Percentiles rank a stretch among this genome's conserved stretches.
Evolutionary conservation across 1,284 basidiomycete genomes (phyloP).

Genomic region (Ganoderma multipileum): DNA sequence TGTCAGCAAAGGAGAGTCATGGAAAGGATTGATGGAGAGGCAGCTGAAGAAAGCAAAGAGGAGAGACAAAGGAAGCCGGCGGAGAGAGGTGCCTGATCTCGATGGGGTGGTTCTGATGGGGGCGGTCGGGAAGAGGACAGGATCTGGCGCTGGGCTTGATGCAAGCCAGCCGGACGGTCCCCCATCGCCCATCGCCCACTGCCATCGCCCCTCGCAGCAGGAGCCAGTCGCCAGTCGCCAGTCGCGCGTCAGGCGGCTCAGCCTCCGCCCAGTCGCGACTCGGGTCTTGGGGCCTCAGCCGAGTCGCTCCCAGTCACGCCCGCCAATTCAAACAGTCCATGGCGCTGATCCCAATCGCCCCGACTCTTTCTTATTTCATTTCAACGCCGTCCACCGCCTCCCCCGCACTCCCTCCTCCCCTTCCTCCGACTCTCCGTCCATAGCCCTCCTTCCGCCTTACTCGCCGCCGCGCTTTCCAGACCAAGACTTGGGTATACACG

Average conservation of each 20-base stretch:
- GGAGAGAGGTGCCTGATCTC: slow-evolving; percentile 19
- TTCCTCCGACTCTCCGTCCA: slow-evolving; percentile 1
- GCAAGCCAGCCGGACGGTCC: background rate
- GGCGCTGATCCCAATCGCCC: slow-evolving; percentile 17
- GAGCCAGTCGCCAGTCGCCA: background rate
- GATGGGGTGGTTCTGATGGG: slow-evolving; percentile 11
- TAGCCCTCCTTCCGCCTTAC: background rate
- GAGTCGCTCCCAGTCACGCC: background rate
- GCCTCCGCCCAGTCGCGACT: background rate
- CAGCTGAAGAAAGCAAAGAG: background rate
- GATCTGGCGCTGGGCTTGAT: background rate
- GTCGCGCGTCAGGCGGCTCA: background rate
- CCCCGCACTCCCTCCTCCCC: slow-evolving; percentile 11
- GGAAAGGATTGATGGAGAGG: background rate
- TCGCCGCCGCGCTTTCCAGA: background rate
- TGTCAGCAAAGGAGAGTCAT: background rate
- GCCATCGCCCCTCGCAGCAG: background rate
- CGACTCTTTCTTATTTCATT: background rate
- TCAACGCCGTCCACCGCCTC: background rate
- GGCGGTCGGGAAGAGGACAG: background rate
- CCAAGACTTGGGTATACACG: background rate
- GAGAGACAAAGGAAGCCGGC: background rate
- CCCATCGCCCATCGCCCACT: background rate
- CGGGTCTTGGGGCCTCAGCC: background rate
- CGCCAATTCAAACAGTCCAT: background rate